Percentiles rank a stretch among this genome's conserved stretches.
Evolutionary conservation across 768 basidiomycete genomes (phyloP).

Genomic region (Basidioascus undulatus): DNA sequence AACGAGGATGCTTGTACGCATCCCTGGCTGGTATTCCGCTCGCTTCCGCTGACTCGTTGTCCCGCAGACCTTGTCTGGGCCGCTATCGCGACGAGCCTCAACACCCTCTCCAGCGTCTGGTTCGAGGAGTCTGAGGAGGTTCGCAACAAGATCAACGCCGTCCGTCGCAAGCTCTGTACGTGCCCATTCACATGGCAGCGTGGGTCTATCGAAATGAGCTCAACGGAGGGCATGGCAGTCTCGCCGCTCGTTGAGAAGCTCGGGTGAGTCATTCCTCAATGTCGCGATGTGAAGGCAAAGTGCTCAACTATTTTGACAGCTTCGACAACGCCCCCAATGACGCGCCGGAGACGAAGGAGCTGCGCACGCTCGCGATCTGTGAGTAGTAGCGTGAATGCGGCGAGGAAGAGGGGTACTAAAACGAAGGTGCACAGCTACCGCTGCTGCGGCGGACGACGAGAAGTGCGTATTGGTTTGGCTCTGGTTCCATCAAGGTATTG

Average conservation of each 20-base stretch:
- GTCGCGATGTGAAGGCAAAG: no score
- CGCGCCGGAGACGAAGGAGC: constrained; percentile 35
- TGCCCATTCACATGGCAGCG: not conserved
- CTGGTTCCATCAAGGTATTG: not conserved
- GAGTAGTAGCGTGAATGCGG: constrained; percentile 12
- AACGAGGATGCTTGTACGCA: constrained; percentile 52
- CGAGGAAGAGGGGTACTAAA: no score
- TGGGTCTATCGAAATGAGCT: not conserved
- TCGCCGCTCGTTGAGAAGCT: constrained; percentile 48
- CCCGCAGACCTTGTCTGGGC: constrained; percentile 58
- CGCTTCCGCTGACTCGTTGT: constrained; percentile 1
- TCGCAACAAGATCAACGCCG: constrained; percentile 30
- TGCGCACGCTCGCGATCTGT: constrained; percentile 57
- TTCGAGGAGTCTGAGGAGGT: constrained; percentile 46
- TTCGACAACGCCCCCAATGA: constrained; percentile 48
- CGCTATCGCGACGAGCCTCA: constrained; percentile 35
- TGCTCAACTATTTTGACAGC: no score
- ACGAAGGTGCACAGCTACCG: no score
- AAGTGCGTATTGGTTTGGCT: constrained; percentile 1
- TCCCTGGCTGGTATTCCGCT: constrained; percentile 8
- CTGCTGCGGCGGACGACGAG: constrained; percentile 22
- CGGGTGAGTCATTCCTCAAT: no score
- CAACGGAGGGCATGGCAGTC: not conserved
- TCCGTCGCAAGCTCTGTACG: constrained; percentile 26
- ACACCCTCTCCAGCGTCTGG: constrained; percentile 38